These are phyloP conservation scores for Eutrema heterophyllum DNA, from an alignment of 345 rosid genomes.

Conservation along the genomic window DNA sequence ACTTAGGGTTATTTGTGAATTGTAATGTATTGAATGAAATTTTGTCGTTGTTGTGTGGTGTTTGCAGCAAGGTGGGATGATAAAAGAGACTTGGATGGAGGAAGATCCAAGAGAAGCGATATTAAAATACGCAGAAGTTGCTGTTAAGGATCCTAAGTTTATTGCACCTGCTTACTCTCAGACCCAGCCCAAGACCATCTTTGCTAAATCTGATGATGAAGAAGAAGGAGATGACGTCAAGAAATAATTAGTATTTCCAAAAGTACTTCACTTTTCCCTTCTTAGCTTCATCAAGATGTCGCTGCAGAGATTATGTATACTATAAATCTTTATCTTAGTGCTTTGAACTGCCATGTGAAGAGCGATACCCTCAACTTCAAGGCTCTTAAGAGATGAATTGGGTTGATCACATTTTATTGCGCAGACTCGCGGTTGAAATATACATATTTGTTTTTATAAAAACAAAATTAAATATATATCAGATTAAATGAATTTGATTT, in stretches of 20 bases:
- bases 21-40: background rate
- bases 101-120: constrained; percentile 99
- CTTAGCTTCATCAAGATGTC: too few species aligned
- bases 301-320: too few species aligned
- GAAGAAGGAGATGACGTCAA: constrained; percentile 50
- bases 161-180: constrained; percentile 96
- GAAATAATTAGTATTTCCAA: background rate
- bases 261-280: background rate
- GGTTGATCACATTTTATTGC: too few species aligned
- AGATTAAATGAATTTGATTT: too few species aligned
- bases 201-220: constrained; percentile 80
- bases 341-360: too few species aligned
- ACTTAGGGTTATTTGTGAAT: background rate
- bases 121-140: constrained; percentile 84
- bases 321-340: too few species aligned
- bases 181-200: constrained; percentile 86
- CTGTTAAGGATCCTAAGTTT: constrained; percentile 84
- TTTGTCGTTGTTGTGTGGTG: background rate
- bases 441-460: too few species aligned
- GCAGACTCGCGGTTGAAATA: too few species aligned
- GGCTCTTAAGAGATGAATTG: too few species aligned
- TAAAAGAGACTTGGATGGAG: constrained; percentile 99
- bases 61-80: constrained; percentile 98
- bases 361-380: too few species aligned
- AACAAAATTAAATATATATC: too few species aligned